Base-by-base conservation (phyloP, 2,329 filamentous ascomycete genomes). In the Apiospora malaysiana region DNA sequence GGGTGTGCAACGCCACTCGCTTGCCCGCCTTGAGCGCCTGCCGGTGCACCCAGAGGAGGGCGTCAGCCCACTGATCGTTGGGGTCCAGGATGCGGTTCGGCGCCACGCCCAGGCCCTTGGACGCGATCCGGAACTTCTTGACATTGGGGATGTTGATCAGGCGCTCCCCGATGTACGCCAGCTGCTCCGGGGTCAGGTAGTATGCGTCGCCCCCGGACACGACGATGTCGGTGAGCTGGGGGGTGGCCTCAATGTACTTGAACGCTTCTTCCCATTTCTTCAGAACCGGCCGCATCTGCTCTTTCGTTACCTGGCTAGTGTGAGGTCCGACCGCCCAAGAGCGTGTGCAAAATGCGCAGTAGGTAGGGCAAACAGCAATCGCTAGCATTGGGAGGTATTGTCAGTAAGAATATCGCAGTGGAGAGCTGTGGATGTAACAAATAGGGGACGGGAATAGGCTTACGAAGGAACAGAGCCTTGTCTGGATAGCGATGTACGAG, bases 401-500 rank as follows among this genome's bases (percentile, higher is more conserved):
- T 79, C 51, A 81, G 77, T 56, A 63, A 69, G n/a, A 5, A 32
- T 25, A 18, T 25, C 4, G 23, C n/a, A 27, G 12, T n/a, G 66
- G n/a, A 6, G 7, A 6, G 12, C 67, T 10, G 14, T 4, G 4
- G 23, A 42, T 10, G n/a, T 10, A 14, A 14, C 18, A 32, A 32
- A 63, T 18, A 16, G 32, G 27, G 5, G 65, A 6, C 9, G 23
- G 40, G 9, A 42, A 25, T 25, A n/a, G n/a, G 74, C 84, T 77
- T 79, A 90, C 89, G 85, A 42, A 91, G 80, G 70, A 92, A 90
- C 7, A 92, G 78, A 2, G 86, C 89, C 77, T 89, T 90, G 71
- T 91, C 88, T 0, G 85, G 85, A 76, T 92, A 92, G n/a, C 89
- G 84, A 77, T 91, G 89, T 2, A 91, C 88, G 2, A 91, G 78